Percentiles rank a stretch among this genome's conserved stretches.
Conservation (phyloP, 306 rosid species). For the Fagus sylvatica region DNA sequence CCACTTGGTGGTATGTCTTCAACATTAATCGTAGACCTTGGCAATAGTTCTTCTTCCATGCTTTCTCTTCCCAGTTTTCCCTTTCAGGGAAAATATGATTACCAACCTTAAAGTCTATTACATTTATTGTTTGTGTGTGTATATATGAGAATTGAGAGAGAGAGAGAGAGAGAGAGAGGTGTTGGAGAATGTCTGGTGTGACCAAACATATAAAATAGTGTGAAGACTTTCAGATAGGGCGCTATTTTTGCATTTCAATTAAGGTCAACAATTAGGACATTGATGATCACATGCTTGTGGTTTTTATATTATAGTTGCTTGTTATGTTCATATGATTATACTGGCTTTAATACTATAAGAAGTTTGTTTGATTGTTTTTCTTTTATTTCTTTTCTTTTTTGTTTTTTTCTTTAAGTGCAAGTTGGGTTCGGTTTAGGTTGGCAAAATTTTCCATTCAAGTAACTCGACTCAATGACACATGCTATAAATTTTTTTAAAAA, state of each 20-base stretch:
- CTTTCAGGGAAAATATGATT: not conserved
- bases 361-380: no score
- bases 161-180: not conserved
- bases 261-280: not conserved
- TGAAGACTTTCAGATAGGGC: not conserved
- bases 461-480: no score
- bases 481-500: no score
- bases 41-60: conserved; percentile 22
- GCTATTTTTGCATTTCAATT: not conserved
- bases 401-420: no score
- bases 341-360: no score
- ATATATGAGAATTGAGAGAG: not conserved
- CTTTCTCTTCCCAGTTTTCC: not conserved
- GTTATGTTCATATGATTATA: no score
- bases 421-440: no score
- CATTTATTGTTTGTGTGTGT: not conserved
- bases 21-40: conserved; percentile 38
- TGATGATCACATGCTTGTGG: no score
- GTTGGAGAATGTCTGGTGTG: not conserved
- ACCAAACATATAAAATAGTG: not conserved
- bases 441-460: no score
- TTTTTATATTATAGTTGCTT: no score
- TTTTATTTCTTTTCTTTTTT: no score
- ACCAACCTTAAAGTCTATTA: not conserved
- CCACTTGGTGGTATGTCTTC: not conserved